Conservation (phyloP, 805 yeast genomes). For the Ogataea dorogensis region DNA sequence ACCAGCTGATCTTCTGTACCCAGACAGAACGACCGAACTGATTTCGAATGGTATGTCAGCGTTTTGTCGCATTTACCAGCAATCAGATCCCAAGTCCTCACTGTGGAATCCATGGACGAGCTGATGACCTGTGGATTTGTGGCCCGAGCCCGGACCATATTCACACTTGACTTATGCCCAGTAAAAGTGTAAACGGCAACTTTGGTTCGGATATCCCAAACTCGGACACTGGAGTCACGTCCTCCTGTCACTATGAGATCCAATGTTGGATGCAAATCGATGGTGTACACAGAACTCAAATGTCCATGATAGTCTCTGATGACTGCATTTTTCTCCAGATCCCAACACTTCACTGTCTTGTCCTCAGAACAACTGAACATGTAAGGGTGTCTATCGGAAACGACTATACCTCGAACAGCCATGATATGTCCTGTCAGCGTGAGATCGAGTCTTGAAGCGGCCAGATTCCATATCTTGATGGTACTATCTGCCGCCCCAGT, state of each 20-base stretch:
- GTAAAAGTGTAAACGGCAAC: conserved; percentile 69
- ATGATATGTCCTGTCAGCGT: conserved; percentile 88
- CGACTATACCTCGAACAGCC: conserved; percentile 76
- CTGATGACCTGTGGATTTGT: conserved; percentile 85
- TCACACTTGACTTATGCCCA: conserved; percentile 80
- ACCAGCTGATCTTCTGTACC: conserved; percentile 77
- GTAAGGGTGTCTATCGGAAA: conserved; percentile 79
- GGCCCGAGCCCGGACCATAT: conserved; percentile 61
- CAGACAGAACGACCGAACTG: conserved; percentile 69
- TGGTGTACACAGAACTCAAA: conserved; percentile 79
- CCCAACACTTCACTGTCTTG: conserved; percentile 93
- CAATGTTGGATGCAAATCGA: conserved; percentile 83
- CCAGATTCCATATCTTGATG: conserved; percentile 89
- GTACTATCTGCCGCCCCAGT: conserved; percentile 89
- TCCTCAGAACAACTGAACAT: conserved; percentile 92
- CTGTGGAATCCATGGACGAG: conserved; percentile 80
- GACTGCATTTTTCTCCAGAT: conserved; percentile 78
- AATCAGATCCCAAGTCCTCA: conserved; percentile 86
- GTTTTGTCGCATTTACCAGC: conserved; percentile 72
- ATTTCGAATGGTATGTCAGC: conserved; percentile 80
- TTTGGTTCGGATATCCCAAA: conserved; percentile 91
- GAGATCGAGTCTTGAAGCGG: conserved; percentile 62
- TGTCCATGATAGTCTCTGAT: conserved; percentile 93
- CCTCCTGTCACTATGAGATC: conserved; percentile 87
- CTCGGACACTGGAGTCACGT: conserved; percentile 78